phyloP scores from a whole-genome alignment of 2,329 filamentous ascomycete genomes.

The Seiridium cupressi region DNA sequence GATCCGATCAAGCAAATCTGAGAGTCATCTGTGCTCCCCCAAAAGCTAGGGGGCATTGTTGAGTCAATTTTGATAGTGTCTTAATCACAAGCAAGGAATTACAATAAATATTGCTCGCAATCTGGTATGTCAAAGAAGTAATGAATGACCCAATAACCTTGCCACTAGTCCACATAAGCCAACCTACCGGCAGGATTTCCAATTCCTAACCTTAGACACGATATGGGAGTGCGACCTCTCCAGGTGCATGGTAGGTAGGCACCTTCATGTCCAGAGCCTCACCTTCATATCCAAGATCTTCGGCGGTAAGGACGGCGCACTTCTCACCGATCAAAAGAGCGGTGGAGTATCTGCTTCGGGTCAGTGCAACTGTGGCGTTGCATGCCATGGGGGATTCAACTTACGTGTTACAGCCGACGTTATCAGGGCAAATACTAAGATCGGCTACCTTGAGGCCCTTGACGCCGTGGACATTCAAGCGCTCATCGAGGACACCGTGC shows the following conservation, averaged over 20 bases:
- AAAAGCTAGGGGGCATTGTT: neutral
- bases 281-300: slow-evolving; percentile 74
- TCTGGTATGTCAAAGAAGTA: neutral
- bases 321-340: slow-evolving; percentile 77
- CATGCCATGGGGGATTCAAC: slow-evolving; percentile 26
- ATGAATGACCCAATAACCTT: neutral
- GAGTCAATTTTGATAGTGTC: neutral
- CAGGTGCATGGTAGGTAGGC: slow-evolving; percentile 59
- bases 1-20: slow-evolving; percentile 5
- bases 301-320: slow-evolving; percentile 65
- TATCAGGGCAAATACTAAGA: slow-evolving; percentile 74
- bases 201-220: slow-evolving; percentile 34
- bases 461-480: slow-evolving; percentile 75
- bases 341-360: slow-evolving; percentile 54
- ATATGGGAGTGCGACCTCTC: slow-evolving; percentile 38
- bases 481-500: slow-evolving; percentile 74
- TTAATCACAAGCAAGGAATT: neutral
- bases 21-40: neutral
- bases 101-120: neutral
- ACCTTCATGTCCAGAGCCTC: slow-evolving; percentile 75
- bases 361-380: neutral
- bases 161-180: neutral
- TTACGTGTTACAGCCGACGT: slow-evolving; percentile 68
- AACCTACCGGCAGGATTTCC: neutral
- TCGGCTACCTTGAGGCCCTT: slow-evolving; percentile 77